Percentiles rank a stretch among this genome's conserved stretches.
Conservation (phyloP, 2,329 filamentous ascomycete species). For the Hypoxylon sp. region DNA sequence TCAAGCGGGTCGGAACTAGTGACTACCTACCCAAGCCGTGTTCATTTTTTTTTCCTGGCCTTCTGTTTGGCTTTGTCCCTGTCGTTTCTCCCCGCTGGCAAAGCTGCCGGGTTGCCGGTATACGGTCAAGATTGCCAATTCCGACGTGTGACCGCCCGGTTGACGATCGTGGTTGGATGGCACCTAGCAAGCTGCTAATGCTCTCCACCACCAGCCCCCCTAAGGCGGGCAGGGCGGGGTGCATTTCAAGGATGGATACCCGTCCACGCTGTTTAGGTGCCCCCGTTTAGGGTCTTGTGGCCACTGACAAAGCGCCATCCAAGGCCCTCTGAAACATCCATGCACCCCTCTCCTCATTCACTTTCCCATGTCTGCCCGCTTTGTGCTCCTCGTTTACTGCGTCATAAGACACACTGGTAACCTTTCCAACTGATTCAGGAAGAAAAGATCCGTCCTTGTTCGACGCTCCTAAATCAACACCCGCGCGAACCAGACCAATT, state of each 20-base stretch:
- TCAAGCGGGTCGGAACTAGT: conserved; percentile 9
- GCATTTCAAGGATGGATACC: conserved; percentile 14
- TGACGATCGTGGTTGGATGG: conserved; percentile 38
- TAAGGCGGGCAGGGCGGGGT: conserved; percentile 40
- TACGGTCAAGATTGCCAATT: conserved; percentile 36
- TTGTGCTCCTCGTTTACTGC: conserved; percentile 32
- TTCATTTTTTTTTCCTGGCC: background rate
- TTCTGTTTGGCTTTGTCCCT: conserved; percentile 10
- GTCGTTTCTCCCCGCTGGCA: background rate
- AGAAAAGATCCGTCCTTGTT: conserved; percentile 45
- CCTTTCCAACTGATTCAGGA: conserved; percentile 44
- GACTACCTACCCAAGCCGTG: background rate
- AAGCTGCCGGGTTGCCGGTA: conserved; percentile 23
- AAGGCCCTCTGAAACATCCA: conserved; percentile 24
- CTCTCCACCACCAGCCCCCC: conserved; percentile 34
- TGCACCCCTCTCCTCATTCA: conserved; percentile 27
- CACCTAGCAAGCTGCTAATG: conserved; percentile 41
- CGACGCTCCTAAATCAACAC: conserved; percentile 44
- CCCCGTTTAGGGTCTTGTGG: conserved; percentile 27
- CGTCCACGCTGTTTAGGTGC: conserved; percentile 30
- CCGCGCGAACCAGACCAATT: conserved; percentile 61
- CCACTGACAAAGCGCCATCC: conserved; percentile 17
- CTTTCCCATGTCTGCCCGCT: conserved; percentile 13
- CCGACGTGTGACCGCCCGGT: conserved; percentile 29
- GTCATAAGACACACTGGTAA: conserved; percentile 46